phyloP scores from a whole-genome alignment of 352 stramenopile genomes.

The Phytophthora europaea region DNA sequence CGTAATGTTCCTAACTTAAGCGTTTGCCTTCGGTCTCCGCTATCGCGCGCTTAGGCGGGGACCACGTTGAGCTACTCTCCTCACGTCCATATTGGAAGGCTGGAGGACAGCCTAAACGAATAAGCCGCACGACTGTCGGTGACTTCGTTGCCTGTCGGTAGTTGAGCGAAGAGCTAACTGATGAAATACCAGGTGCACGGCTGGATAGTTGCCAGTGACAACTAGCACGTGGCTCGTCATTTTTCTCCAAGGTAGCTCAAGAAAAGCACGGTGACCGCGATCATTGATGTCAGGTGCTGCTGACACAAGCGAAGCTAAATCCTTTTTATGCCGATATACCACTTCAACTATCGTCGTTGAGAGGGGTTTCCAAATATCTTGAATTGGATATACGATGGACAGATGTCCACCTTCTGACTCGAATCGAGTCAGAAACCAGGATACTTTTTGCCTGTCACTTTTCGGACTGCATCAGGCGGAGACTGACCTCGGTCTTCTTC shows the following conservation, averaged over 20 bases:
- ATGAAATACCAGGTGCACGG: background rate
- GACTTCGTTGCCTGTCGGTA: conserved; percentile 24
- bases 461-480: conserved; percentile 14
- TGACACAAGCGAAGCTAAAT: background rate
- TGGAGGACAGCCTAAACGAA: conserved; percentile 15
- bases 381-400: background rate
- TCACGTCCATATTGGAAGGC: conserved; percentile 10
- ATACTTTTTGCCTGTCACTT: conserved; percentile 25
- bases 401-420: conserved; percentile 19
- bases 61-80: conserved; percentile 3
- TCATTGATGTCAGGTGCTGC: background rate
- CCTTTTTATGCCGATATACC: background rate
- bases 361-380: background rate
- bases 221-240: background rate
- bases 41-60: conserved; percentile 18
- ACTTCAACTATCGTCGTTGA: conserved; percentile 18
- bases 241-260: conserved; percentile 11
- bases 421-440: conserved; percentile 26
- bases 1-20: background rate
- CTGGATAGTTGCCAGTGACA: conserved; percentile 7
- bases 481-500: background rate
- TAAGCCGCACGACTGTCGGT: conserved; percentile 16
- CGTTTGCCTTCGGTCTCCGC: background rate
- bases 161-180: conserved; percentile 10
- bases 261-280: conserved; percentile 13